Evolutionary conservation across 331 rosid species (phyloP).

Genomic region (Rhamnella rubrinervis): DNA sequence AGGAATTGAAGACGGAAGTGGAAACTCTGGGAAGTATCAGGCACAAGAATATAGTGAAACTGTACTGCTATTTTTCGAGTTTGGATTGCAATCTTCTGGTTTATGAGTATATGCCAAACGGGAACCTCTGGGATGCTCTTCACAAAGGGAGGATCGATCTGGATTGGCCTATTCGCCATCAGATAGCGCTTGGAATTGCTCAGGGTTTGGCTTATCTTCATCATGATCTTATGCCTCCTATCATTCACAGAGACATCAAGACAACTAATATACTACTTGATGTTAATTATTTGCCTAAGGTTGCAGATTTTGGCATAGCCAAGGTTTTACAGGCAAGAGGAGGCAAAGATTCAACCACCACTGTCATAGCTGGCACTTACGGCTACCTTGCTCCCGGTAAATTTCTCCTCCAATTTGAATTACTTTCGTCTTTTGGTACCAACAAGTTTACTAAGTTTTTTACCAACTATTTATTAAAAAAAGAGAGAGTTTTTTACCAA

Average conservation of each 20-base stretch:
- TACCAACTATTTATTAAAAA: too few relatives aligned
- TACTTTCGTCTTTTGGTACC: neutral
- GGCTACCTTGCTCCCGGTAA: slow-evolving; percentile 97
- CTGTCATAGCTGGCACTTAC: slow-evolving; percentile 82
- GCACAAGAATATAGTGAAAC: slow-evolving; percentile 86
- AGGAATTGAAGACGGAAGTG: slow-evolving; percentile 78
- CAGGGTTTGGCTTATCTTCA: slow-evolving; percentile 97
- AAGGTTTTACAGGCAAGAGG: slow-evolving; percentile 93
- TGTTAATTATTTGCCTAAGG: slow-evolving; percentile 79
- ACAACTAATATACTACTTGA: slow-evolving; percentile 84
- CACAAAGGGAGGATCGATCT: slow-evolving; percentile 64
- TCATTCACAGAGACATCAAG: slow-evolving; percentile 89
- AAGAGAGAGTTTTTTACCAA: too few relatives aligned
- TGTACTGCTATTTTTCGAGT: slow-evolving; percentile 78
- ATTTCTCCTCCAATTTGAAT: neutral
- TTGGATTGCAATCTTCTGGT: slow-evolving; percentile 69
- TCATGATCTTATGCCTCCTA: slow-evolving; percentile 77
- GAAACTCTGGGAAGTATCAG: slow-evolving; percentile 85
- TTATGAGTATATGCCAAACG: slow-evolving; percentile 91
- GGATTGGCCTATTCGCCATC: slow-evolving; percentile 93
- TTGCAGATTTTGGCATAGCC: slow-evolving; percentile 96
- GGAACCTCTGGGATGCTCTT: slow-evolving; percentile 90
- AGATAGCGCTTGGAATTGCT: slow-evolving; percentile 78
- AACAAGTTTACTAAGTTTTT: neutral
- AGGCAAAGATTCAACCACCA: slow-evolving; percentile 79